phyloP scores from a whole-genome alignment of 257 asterid genomes.

The Solanum paucissectum region DNA sequence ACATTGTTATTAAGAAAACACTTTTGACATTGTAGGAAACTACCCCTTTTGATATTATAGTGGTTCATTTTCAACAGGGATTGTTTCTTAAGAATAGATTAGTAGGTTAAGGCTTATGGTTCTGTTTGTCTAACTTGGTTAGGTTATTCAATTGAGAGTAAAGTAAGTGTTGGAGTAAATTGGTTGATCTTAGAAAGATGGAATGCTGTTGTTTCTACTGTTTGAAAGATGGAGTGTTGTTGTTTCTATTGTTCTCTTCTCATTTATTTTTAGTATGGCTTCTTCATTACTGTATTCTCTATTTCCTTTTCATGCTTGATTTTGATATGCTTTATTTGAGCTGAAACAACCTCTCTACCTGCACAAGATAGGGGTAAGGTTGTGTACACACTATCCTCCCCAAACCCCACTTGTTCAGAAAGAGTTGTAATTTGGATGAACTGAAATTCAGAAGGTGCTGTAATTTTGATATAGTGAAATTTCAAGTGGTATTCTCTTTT shows the following conservation, averaged over 20 bases:
- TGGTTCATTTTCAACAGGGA: neutral
- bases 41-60: neutral
- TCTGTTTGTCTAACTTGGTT: neutral
- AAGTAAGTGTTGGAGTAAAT: neutral
- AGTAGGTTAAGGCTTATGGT: neutral
- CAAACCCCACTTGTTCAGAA: neutral
- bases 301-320: neutral
- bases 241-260: neutral
- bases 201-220: neutral
- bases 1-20: too few species aligned
- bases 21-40: neutral
- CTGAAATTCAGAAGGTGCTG: neutral
- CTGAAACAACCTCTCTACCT: neutral
- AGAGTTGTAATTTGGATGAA: neutral
- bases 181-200: neutral
- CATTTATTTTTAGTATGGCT: neutral
- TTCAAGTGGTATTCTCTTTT: neutral
- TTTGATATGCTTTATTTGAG: neutral
- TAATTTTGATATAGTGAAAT: neutral
- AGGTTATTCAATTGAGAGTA: too few species aligned
- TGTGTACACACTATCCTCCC: too few species aligned
- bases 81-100: neutral
- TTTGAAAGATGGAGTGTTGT: neutral
- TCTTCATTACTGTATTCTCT: neutral
- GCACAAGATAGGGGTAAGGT: too few species aligned